A percentile compares a stretch with the other conserved stretches of the same genome.
phyloP scores from a whole-genome alignment of 176 grass and related monocot genomes.

The Zea luxurians region DNA sequence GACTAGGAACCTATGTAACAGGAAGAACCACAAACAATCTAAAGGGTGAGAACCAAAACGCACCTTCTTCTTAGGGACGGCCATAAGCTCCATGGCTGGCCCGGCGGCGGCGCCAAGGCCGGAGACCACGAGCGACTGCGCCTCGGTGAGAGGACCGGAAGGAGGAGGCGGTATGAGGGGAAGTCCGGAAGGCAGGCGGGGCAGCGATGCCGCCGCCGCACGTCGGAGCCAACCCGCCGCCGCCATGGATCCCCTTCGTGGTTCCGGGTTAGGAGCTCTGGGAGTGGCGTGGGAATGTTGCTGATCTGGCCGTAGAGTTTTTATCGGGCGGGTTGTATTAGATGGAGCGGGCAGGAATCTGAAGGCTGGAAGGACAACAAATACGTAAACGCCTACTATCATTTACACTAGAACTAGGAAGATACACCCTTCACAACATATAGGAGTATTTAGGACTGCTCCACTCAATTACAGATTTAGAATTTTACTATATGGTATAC shows the following conservation, averaged over 20 bases:
- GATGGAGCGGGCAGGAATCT: neutral
- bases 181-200: constrained; percentile 40
- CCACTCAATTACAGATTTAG: no score
- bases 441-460: no score
- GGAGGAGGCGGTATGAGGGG: constrained; percentile 13
- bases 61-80: constrained; percentile 89
- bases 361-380: fast-evolving
- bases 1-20: neutral
- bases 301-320: constrained; percentile 33
- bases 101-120: constrained; percentile 31
- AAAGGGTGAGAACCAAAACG: neutral
- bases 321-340: constrained; percentile 4
- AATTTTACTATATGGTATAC: no score
- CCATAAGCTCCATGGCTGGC: constrained; percentile 71
- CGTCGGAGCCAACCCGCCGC: constrained; percentile 48
- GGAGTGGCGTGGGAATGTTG: neutral
- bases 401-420: no score
- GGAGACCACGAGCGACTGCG: constrained; percentile 41
- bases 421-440: no score
- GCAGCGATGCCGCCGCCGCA: constrained; percentile 39
- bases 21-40: neutral
- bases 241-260: constrained; percentile 44
- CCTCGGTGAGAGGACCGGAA: constrained; percentile 9
- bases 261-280: neutral
- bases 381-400: neutral